Percentiles rank a stretch among this genome's conserved stretches.
Conservation (phyloP, 2,329 filamentous ascomycete species). For the Monilinia fructicola region DNA sequence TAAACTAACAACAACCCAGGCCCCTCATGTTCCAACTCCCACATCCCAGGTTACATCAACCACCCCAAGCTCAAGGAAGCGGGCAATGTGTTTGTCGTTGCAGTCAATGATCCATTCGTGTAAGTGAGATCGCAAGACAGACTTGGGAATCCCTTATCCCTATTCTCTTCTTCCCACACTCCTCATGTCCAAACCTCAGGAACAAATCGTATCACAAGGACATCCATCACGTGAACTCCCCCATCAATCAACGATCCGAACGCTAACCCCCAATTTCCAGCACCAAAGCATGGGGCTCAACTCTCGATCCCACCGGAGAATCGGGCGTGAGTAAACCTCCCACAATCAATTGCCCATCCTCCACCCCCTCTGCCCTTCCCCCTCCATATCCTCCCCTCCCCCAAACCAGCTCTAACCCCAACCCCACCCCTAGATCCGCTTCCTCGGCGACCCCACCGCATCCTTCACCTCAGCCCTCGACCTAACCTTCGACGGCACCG, state of each 20-base stretch:
- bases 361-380: conserved; percentile 71
- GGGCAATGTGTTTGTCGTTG: conserved; percentile 83
- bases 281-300: conserved; percentile 84
- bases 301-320: conserved; percentile 71
- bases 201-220: neutral
- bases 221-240: neutral
- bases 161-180: no score
- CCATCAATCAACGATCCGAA: neutral
- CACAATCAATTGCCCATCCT: neutral
- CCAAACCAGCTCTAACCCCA: conserved; percentile 80
- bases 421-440: conserved; percentile 78
- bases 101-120: conserved; percentile 95
- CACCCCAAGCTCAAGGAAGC: conserved; percentile 75
- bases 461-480: conserved; percentile 82
- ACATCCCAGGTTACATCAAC: conserved; percentile 85
- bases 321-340: conserved; percentile 63
- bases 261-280: conserved; percentile 46
- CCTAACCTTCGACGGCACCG: conserved; percentile 48
- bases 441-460: conserved; percentile 78
- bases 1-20: conserved; percentile 40
- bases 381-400: conserved; percentile 76
- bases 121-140: conserved; percentile 48
- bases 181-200: neutral
- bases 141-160: neutral
- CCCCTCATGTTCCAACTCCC: conserved; percentile 64